These are phyloP conservation scores for Lizanozyma gosingica DNA, from an alignment of 1,139 yeast species.

Conservation along the genomic window DNA sequence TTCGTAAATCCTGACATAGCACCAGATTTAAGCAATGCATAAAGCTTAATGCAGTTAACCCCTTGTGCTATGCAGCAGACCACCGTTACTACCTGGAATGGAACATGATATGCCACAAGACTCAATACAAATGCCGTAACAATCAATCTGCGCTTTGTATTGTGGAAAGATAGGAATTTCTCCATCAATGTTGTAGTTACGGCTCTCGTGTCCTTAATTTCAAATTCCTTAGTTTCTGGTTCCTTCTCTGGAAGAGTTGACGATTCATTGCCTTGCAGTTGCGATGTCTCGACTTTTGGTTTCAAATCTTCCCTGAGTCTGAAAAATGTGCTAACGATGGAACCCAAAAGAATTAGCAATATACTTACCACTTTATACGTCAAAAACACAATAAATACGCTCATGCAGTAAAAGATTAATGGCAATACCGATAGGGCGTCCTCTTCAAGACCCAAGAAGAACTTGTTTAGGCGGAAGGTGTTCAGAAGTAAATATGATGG, in stretches of 20 bases:
- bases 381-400: conserved; percentile 7
- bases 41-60: conserved; percentile 30
- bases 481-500: conserved; percentile 1
- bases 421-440: conserved; percentile 45
- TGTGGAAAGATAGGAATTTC: background rate
- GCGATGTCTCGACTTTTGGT: background rate
- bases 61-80: conserved; percentile 48
- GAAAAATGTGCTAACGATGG: background rate
- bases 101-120: conserved; percentile 51
- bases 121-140: conserved; percentile 9
- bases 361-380: background rate
- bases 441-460: conserved; percentile 63
- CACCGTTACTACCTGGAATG: conserved; percentile 70
- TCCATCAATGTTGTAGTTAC: background rate
- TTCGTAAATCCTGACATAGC: conserved; percentile 9
- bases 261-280: background rate
- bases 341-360: background rate
- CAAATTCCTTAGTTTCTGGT: background rate
- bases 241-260: background rate
- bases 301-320: background rate
- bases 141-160: conserved; percentile 28
- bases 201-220: background rate
- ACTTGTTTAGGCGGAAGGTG: conserved; percentile 24
- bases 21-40: conserved; percentile 4
- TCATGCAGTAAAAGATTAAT: conserved; percentile 29